Base-by-base conservation (phyloP, 1,284 basidiomycete genomes). In the Apiotrichum siamense region DNA sequence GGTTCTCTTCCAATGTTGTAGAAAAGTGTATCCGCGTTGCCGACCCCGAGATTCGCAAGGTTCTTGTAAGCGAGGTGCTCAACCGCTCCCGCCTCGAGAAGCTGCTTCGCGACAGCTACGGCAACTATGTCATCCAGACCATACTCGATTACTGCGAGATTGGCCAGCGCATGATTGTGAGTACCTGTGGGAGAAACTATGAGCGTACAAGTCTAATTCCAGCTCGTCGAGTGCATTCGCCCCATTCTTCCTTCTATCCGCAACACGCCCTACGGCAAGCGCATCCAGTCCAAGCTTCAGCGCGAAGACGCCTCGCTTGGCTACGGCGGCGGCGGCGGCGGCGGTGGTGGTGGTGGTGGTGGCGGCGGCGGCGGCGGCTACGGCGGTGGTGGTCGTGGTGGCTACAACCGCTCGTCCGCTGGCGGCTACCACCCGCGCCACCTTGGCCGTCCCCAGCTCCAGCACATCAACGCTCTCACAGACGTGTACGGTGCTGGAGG, bases 231-330 rank as follows among this genome's bases (percentile, higher is more conserved):
- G 69, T 89, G 88, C 63, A 97, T 97, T 69, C 86, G 92, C 48
- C 93, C 93, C n/a, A 91, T 96, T 55, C 80, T 97, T 26, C 92
- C 90, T 3, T 80, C 96, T 58, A 96, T 97, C 68, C 86, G 92
- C 65, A 97, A 96, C 76, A 97, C 92, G 5, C 92, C 92, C 4
- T 97, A 97, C 66, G 92, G 92, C 64, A 97, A 97, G 78, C 86
- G 93, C 47, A 97, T 97, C 65, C 92, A 96, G 76, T 92, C 90
- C 78, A 96, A 96, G 77, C 79, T 97, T 50, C 90, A 94, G 74
- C 87, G 90, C 50, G 88, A 93, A 76, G 87, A 90, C 69, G 86
- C 88, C 21, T 72, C 73, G 27, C 69, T 73, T 57, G 61, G 64
- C 51, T 66, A 69, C 38, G 81, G 79, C 59, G 85, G 78, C 58